Evolutionary conservation across 768 basidiomycete genomes (phyloP).

Genomic region (Tephrocybe sp.): DNA sequence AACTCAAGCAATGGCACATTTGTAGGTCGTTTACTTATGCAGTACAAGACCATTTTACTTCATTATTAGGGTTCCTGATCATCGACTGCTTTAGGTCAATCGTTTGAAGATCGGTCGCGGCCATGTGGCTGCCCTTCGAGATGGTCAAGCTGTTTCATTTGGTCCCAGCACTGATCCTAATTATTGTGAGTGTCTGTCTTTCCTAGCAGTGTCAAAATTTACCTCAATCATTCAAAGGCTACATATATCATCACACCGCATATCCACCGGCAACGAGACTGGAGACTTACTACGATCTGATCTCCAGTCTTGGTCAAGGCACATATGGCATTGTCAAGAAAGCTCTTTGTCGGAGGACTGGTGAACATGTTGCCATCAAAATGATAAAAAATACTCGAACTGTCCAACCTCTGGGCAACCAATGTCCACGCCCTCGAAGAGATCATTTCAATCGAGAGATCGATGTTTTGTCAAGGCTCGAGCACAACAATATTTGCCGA

Average conservation of each 20-base stretch:
- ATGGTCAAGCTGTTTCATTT: constrained; percentile 87
- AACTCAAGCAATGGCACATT: constrained; percentile 74
- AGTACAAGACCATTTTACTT: too few species aligned
- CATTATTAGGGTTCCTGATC: too few species aligned
- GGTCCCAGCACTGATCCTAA: constrained; percentile 62
- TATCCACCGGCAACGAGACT: constrained; percentile 49
- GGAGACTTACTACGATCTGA: constrained; percentile 64
- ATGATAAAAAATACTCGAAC: constrained; percentile 63
- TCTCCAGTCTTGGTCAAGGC: constrained; percentile 78
- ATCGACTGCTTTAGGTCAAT: constrained; percentile 53
- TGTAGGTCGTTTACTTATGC: constrained; percentile 43
- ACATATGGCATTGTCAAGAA: constrained; percentile 90
- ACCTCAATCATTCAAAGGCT: constrained; percentile 41
- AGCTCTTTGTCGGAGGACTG: constrained; percentile 68
- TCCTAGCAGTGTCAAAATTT: neutral
- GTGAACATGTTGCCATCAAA: constrained; percentile 83
- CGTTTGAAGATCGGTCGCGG: constrained; percentile 59
- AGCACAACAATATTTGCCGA: constrained; percentile 82
- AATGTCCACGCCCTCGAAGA: constrained; percentile 21
- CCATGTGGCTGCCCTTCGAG: constrained; percentile 53
- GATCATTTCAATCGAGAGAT: constrained; percentile 67
- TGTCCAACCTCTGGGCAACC: constrained; percentile 27
- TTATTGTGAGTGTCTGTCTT: constrained; percentile 55
- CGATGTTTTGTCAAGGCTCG: constrained; percentile 69
- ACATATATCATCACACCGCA: constrained; percentile 68